A percentile compares a stretch with the other conserved stretches of the same genome.
Conservation (phyloP, 2,329 filamentous ascomycete species). For the Phialemonium atrogriseum region DNA sequence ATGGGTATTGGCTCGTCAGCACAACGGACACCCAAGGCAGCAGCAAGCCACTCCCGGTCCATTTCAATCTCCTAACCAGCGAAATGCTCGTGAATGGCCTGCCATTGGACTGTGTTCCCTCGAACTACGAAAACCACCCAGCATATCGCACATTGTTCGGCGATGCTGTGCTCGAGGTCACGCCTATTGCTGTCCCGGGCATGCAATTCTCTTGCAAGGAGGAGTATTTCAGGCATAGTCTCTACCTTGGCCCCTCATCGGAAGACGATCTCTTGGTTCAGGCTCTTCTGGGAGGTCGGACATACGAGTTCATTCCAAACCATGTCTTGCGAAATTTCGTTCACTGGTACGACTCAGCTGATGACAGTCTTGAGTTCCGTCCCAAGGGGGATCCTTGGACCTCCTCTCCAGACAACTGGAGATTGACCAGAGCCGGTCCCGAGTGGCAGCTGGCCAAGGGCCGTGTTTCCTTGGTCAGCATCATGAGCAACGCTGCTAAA, state of each 20-base stretch:
- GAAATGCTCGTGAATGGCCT: conserved; percentile 43
- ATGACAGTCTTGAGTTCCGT: conserved; percentile 23
- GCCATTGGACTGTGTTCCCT: conserved; percentile 38
- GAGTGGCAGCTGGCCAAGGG: conserved; percentile 16
- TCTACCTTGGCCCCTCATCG: conserved; percentile 24
- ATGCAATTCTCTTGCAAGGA: conserved; percentile 32
- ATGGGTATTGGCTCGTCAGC: conserved; percentile 15
- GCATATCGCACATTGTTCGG: too few relatives aligned
- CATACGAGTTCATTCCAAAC: conserved; percentile 26
- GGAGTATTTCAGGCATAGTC: conserved; percentile 16
- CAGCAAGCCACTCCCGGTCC: conserved; percentile 16
- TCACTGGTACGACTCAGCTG: conserved; percentile 36
- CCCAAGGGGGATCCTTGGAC: conserved; percentile 17
- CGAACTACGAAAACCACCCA: conserved; percentile 28
- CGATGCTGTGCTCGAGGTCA: too few relatives aligned
- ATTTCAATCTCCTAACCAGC: conserved; percentile 42
- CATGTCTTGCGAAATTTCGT: conserved; percentile 28
- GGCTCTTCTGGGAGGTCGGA: conserved; percentile 6
- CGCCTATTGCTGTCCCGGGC: too few relatives aligned
- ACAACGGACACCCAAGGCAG: conserved; percentile 2
- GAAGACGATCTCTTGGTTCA: conserved; percentile 23
- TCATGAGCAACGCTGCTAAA: conserved; percentile 23
- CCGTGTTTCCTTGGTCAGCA: conserved; percentile 20
- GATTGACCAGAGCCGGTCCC: neutral
- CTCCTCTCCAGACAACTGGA: conserved; percentile 13